Base-by-base conservation (phyloP, 192 early-diverging fungal species). In the Backusella sp. region DNA sequence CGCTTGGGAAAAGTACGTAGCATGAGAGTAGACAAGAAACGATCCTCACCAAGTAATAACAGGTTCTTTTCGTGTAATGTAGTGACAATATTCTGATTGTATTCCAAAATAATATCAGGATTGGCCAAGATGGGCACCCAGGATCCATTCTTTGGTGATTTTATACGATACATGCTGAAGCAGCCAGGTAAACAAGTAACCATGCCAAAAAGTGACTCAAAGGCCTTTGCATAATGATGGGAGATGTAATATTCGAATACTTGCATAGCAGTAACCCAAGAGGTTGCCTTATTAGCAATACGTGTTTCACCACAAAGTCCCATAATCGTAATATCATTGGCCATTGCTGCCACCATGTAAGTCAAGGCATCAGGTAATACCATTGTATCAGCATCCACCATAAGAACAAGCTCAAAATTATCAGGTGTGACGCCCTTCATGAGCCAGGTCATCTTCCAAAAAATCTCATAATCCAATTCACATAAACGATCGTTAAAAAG, bases 161-260 rank as follows among this genome's bases (percentile, higher is more conserved):
- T 88, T 72, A 99, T 88, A 66, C 97, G 93, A 82, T 99, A 99
- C 97, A 98, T 97, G 75, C 90, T 91, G 90, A 99, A 99, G 85
- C 97, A 97, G 26, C 96, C 96, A 15, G 96, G 96, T 73, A 99
- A 83, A 86, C 97, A 99, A 1, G 96, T 95, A 17, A 98, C 96
- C 68, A 90, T 92, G 26, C 96, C 96, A 79, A 98, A 98, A 32
- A 98, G 86, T 32, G 96, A 97, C 82, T 97, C 96, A 78, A 97
- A 97, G 0, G 96, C 94, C 80, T 97, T 97, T 30, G 95, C 91
- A 78, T 96, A 86, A 79, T 98, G 94, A 82, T 98, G 96, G 49
- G 91, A 93, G 76, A 98, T 96, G 76, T 94, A 96, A 85, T 98
- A 98, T 81, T 99, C 96, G 86, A 96, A 97, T 41, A 98, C 94